Percentiles rank a stretch among this genome's conserved stretches.
Conservation (phyloP, 495 filamentous ascomycete species). For the Hypoxylon cercidicola region DNA sequence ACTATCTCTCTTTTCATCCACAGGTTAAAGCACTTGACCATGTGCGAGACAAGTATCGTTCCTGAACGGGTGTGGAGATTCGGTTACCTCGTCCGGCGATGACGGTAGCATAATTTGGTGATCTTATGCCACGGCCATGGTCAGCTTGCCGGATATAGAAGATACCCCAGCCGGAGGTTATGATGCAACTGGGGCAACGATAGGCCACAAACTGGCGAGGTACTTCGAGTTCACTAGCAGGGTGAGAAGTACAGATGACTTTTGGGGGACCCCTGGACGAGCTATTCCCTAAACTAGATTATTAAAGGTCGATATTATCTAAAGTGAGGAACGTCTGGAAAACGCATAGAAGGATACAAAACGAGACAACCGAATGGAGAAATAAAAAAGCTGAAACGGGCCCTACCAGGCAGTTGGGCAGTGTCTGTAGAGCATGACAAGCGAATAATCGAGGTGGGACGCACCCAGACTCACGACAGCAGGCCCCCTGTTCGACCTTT, state of each 20-base stretch:
- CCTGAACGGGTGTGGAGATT: constrained; percentile 58
- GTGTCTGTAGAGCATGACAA: constrained; percentile 56
- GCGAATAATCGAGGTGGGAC: constrained; percentile 52
- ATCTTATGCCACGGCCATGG: constrained; percentile 65
- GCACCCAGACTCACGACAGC: constrained; percentile 46
- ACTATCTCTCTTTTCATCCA: constrained; percentile 56
- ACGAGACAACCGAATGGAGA: constrained; percentile 55
- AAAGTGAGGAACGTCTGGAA: constrained; percentile 53
- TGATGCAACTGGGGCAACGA: constrained; percentile 61
- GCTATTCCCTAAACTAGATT: constrained; percentile 54
- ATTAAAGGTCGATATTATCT: constrained; percentile 41
- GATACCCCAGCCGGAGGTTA: constrained; percentile 56
- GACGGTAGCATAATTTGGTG: constrained; percentile 66
- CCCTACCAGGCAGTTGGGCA: constrained; percentile 59
- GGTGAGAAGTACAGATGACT: constrained; percentile 43
- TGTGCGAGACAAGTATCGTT: constrained; percentile 61
- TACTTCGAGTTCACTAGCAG: constrained; percentile 47
- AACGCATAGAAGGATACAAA: constrained; percentile 59
- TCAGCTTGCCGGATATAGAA: constrained; percentile 62
- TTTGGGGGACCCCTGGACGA: constrained; percentile 45
- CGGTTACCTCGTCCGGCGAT: constrained; percentile 58
- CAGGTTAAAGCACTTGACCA: constrained; percentile 58
- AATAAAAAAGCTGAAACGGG: constrained; percentile 60
- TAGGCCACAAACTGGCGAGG: constrained; percentile 47
- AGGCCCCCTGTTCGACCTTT: constrained; percentile 46